Conservation (phyloP, 345 rosid genomes). For the Lepidium aucheri region DNA sequence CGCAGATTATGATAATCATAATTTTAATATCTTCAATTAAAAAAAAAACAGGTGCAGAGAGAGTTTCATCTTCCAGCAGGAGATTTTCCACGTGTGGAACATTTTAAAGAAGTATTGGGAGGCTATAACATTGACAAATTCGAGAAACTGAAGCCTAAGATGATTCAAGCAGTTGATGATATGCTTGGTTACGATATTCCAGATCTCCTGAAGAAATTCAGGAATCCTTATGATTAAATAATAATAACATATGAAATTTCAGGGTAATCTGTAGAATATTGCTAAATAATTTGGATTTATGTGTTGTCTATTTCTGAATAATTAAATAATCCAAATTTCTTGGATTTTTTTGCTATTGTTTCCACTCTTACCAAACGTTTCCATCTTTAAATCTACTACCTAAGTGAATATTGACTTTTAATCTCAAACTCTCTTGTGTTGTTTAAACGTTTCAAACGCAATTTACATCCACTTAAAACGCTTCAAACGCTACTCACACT, state of each 20-base stretch:
- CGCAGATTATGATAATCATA: neutral
- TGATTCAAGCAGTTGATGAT: slow-evolving; percentile 85
- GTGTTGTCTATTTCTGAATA: neutral
- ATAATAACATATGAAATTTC: neutral
- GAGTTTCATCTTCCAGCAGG: slow-evolving; percentile 76
- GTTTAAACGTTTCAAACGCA: neutral
- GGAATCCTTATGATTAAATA: slow-evolving; percentile 63
- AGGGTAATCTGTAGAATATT: neutral
- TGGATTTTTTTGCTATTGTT: neutral
- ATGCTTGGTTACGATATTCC: slow-evolving; percentile 91
- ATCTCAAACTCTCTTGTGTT: neutral
- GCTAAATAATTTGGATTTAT: neutral
- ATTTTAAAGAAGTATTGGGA: slow-evolving; percentile 59
- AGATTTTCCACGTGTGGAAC: slow-evolving; percentile 79
- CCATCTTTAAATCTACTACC: neutral
- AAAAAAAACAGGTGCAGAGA: slow-evolving; percentile 55
- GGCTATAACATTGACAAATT: slow-evolving; percentile 73
- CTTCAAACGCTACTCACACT: neutral
- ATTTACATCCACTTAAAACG: neutral
- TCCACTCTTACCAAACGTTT: neutral
- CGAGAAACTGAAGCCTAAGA: slow-evolving; percentile 77
- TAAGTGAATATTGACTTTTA: neutral
- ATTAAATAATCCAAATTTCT: neutral
- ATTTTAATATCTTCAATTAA: neutral
- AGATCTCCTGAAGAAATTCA: slow-evolving; percentile 72